Base-by-base conservation (phyloP, 331 rosid genomes). In the Cucumis variabilis region DNA sequence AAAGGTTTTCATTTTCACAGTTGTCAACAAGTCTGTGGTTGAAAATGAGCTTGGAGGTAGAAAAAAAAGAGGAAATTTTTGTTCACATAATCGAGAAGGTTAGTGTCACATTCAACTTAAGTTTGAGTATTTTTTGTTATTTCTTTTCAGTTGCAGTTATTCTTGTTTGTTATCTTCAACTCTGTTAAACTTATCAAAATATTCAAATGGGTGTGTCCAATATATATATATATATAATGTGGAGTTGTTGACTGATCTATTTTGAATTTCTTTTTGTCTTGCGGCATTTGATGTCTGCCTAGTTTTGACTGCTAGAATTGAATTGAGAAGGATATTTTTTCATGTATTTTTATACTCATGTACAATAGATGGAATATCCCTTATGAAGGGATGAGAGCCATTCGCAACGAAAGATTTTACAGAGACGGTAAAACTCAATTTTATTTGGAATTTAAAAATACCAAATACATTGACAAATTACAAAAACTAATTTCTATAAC, bases 41-140 rank as follows among this genome's bases (percentile, higher is more conserved):
- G 98, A 98, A 83, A 94, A 91, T 92, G 99, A 97, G 89, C 98
- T 94, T 33, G 95, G 98, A 71, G 98, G 98, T 60, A 91, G 95
- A 88, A 97, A 92, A 89, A 94, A 94, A 98, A 89, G 98, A 97
- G 51, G 98, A 97, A 87, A 95, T 95, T 84, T 97, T 97, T 88
- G 98, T 97, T 82, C 98, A 95, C 78, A 91, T 97, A 78, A 94
- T 97, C 55, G 99, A 97, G 93, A 97, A 97, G 92, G 92, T 97
- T 84, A 97, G 99, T 95, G 99, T 95, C 78, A 95, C 98, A 74
- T 97, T 97, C 92, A 95, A 93, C 89, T 94, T 98, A 51, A 94
- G 98, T 91, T 98, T 97, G 92, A 93, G 98, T 89, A 50, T 83
- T 58, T 55, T 55, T 6, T 33, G 23, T 77, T 28, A 72, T 81